These are phyloP conservation scores for Monilinia polystroma DNA, from an alignment of 2,329 filamentous ascomycete genomes.

Conservation along the genomic window DNA sequence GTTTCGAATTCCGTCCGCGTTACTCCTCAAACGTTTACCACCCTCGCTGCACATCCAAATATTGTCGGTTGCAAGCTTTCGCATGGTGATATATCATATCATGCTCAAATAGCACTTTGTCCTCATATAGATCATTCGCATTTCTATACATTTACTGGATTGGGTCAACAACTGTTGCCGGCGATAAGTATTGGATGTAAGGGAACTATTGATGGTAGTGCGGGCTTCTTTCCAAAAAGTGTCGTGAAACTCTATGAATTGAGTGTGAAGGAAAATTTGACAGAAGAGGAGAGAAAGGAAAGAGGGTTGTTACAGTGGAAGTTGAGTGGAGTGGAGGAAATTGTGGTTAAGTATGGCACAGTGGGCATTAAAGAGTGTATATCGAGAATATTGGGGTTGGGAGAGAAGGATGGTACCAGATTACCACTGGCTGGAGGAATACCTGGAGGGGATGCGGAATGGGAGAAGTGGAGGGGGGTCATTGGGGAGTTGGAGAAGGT, in stretches of 20 bases:
- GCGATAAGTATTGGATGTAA: slow-evolving; percentile 61
- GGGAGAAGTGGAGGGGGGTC: slow-evolving; percentile 46
- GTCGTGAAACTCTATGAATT: slow-evolving; percentile 58
- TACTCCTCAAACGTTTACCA: slow-evolving; percentile 55
- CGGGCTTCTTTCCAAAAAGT: slow-evolving; percentile 62
- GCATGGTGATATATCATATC: slow-evolving; percentile 64
- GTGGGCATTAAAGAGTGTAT: slow-evolving; percentile 66
- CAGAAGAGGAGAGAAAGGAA: slow-evolving; percentile 48
- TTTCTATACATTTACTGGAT: slow-evolving; percentile 63
- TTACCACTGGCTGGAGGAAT: slow-evolving; percentile 59
- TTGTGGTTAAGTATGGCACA: slow-evolving; percentile 58
- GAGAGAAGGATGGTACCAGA: slow-evolving; percentile 58
- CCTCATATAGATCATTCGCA: slow-evolving; percentile 57
- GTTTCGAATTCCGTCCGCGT: slow-evolving; percentile 65
- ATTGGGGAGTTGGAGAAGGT: slow-evolving; percentile 37
- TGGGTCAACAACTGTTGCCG: slow-evolving; percentile 64
- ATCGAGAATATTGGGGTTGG: slow-evolving; percentile 57
- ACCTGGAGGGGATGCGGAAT: slow-evolving; percentile 51
- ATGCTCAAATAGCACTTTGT: slow-evolving; percentile 59
- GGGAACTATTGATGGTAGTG: slow-evolving; percentile 65
- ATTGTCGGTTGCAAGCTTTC: slow-evolving; percentile 70
- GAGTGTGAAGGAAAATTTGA: slow-evolving; percentile 41
- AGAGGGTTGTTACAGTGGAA: slow-evolving; percentile 58
- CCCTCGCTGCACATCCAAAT: slow-evolving; percentile 60
- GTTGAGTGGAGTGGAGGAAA: slow-evolving; percentile 60